phyloP scores from a whole-genome alignment of 2,329 filamentous ascomycete genomes.

The Gremmenia infestans region DNA sequence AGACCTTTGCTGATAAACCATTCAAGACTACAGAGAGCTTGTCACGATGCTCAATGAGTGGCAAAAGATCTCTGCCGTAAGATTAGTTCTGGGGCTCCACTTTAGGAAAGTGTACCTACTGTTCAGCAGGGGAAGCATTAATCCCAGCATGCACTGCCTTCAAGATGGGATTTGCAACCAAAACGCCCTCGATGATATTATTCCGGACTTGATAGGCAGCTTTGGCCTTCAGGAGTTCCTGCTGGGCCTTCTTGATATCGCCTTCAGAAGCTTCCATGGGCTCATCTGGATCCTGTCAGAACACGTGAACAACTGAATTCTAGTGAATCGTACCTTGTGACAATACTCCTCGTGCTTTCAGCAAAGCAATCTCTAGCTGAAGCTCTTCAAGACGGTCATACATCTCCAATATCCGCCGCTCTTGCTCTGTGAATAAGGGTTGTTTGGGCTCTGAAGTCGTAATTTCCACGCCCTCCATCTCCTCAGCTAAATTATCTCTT shows the following conservation, averaged over 20 bases:
- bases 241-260: conserved; percentile 54
- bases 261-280: conserved; percentile 40
- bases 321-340: conserved; percentile 21
- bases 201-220: conserved; percentile 66
- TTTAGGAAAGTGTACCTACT: conserved; percentile 41
- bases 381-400: conserved; percentile 69
- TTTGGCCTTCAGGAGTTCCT: conserved; percentile 61
- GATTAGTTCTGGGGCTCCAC: conserved; percentile 6
- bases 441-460: conserved; percentile 12
- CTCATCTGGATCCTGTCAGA: conserved; percentile 21
- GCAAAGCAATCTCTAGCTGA: conserved; percentile 64
- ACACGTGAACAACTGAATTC: conserved; percentile 8
- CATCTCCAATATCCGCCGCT: conserved; percentile 61
- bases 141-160: conserved; percentile 70
- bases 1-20: conserved; percentile 50
- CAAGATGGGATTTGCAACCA: conserved; percentile 70
- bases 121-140: conserved; percentile 60
- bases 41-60: conserved; percentile 64
- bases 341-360: conserved; percentile 40
- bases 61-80: conserved; percentile 45
- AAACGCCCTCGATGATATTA: conserved; percentile 61
- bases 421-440: conserved; percentile 59
- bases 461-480: conserved; percentile 27
- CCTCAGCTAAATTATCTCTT: conserved; percentile 3
- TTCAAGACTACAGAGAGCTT: conserved; percentile 58